Base-by-base conservation (phyloP, 2,329 filamentous ascomycete species). In the Pestalotiopsis sp. region DNA sequence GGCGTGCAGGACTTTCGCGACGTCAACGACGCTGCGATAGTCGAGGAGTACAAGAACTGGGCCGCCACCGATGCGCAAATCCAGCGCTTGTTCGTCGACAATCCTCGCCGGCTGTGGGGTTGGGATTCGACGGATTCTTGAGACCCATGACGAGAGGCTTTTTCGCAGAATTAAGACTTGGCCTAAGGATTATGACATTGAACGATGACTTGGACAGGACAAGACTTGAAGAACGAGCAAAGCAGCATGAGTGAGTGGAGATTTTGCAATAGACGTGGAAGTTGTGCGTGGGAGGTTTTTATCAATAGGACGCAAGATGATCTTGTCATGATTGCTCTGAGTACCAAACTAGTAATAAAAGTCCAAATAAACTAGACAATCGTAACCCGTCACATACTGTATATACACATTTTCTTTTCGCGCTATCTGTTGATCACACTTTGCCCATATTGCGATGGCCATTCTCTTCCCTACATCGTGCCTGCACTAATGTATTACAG, bases 1-100 rank as follows among this genome's bases (percentile, higher is more conserved):
- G 38, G 38, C 1, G 27, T 20, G 20, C 60, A 63, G 14, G 11
- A 36, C 11, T 63, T 38, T 25, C 60, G 60, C 60, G 20, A 39
- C 9, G 38, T 63, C 14, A 63, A 63, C 1, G 60, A 41, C 36
- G 60, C 38, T 23, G 60, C 60, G 0, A 38, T 63, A 11, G 60
- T 63, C 38, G 60, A 63, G 31, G 60, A 63, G 36, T 41, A 20
- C 36, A 63, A 63, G 60, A 63, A 63, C 13, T 62, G 60, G 60
- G 60, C 60, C 20, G 36, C 11, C 27, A 41, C 60, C 2, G 60
- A 63, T 39, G 25, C 38, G 1, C 60, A 63, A 11, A 63, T 63
- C 36, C 60, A 63, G 23, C 60, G 60, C 13, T 23, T 59, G 6
- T 63, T 63, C 14, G 60, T 63, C n/a, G 60, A 63, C 60, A 63